Base-by-base conservation (phyloP, 768 basidiomycete genomes). In the Russula emetica region DNA sequence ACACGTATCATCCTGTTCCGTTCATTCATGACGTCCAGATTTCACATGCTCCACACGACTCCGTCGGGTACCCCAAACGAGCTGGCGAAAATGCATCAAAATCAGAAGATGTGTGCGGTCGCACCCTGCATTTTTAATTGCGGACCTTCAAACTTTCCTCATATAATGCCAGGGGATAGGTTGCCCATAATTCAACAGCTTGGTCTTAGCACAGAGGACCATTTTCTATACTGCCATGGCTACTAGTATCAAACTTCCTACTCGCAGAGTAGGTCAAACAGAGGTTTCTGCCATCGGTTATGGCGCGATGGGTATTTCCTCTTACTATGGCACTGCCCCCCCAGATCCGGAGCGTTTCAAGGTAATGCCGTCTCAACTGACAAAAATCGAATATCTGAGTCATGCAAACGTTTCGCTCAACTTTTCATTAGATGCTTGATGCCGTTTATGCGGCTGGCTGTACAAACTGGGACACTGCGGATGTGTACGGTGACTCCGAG, bases 331-430 rank as follows among this genome's bases (percentile, higher is more conserved):
- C n/a, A 61, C 70, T 2, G 69, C 71, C 0, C 74, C 74, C 16
- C 63, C 77, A 4, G 85, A 88, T 62, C 83, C 87, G 66, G 83
- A 86, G 58, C 76, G 84, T 2, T 78, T 87, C 68, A 81, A 78
- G 77, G 70, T 78, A 20, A 32, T 36, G 13, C 22, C 38, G 20
- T 16, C 52, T 16, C 50, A 45, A 40, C 22, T 45, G 9, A n/a
- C 34, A 1, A 9, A 24, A 28, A 18, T 54, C 2, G 55, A 40
- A 42, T 6, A 45, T 30, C 18, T 14, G 24, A 51, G 14, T 22
- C 18, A 5, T 56, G 20, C 11, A 60, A 60, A 18, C 2, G 0
- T 28, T 22, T 49, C 20, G 3, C 24, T 26, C 2, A 34, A 26
- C 32, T 14, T 26, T 22, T n/a, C 44, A 13, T 13, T 5, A 66